Base-by-base conservation (phyloP, 2,329 filamentous ascomycete genomes). In the Fusarium goolgardi region DNA sequence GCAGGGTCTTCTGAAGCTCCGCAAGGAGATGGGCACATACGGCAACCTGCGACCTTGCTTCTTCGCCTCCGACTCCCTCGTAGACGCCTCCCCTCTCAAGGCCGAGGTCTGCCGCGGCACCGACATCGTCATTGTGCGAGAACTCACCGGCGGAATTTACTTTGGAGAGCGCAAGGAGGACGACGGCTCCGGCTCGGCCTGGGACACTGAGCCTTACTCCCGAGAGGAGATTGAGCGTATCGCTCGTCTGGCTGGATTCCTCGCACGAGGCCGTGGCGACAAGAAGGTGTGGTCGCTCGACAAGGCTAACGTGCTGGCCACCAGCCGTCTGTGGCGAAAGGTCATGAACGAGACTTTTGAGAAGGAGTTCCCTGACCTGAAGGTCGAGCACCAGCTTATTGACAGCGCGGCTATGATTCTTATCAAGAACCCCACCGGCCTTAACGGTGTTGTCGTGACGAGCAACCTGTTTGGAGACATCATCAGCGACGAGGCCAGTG, bases 361-460 rank as follows among this genome's bases (percentile, higher is more conserved):
- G 71, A 90, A 90, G 70, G 95, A 97, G 84, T 98, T 96, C 82
- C 94, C 95, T 4, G 88, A 95, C 78, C 81, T 97, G 45, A 88
- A 92, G 82, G 82, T 96, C 43, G 88, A 90, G 70, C 95, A 97
- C 79, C 94, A 98, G 78, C 86, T 98, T 51, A 97, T 98, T 77
- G 95, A 98, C 82, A 93, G 89, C 58, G 95, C 95, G n/a, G 95
- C 95, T 70, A 97, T 98, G 94, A 84, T 97, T 73, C 93, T 98
- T 91, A 88, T 98, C 76, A 97, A 97, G 90, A 95, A 94, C 81
- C 95, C 95, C 12, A 85, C 90, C 13, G 88, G 89, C 23, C 85
- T 98, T 54, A 98, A 97, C 78, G 96, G 95, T 55, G 89, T 98
- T 35, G 88, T 98, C 46, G 90, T 98, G 68, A 97, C 94, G 15